These are phyloP conservation scores for Nelumbo lutea DNA, from an alignment of 164 flowering plant species.

Conservation along the genomic window DNA sequence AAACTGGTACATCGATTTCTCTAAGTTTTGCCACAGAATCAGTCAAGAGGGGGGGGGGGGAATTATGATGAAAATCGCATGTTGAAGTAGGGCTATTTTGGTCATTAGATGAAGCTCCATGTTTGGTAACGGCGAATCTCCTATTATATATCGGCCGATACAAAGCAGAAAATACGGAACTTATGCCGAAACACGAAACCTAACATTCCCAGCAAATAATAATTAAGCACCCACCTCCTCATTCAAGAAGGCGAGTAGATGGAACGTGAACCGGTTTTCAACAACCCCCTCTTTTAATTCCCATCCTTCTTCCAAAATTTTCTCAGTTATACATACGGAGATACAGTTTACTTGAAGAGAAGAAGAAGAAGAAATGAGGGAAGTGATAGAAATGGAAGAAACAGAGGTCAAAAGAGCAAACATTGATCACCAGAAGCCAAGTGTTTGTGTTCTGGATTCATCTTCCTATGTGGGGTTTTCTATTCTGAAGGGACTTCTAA, in stretches of 20 bases:
- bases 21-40: no score
- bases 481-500: constrained; percentile 44
- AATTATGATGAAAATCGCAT: no score
- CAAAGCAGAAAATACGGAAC: no score
- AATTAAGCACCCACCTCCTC: neutral
- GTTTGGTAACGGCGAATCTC: no score
- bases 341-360: no score
- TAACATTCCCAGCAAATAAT: neutral
- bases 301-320: neutral
- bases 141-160: no score
- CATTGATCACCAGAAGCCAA: constrained; percentile 17
- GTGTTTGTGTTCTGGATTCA: constrained; percentile 65
- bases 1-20: no score
- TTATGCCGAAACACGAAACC: neutral
- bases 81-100: no score
- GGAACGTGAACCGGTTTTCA: neutral
- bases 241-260: neutral
- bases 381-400: neutral
- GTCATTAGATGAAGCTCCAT: no score
- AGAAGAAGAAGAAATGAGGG: neutral
- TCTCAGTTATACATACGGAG: neutral
- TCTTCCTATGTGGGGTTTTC: constrained; percentile 56
- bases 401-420: constrained; percentile 5
- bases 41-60: no score
- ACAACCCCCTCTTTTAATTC: neutral